Evolutionary conservation across 2,329 filamentous ascomycete species (phyloP).

Genomic region (Cladosporium sp.): DNA sequence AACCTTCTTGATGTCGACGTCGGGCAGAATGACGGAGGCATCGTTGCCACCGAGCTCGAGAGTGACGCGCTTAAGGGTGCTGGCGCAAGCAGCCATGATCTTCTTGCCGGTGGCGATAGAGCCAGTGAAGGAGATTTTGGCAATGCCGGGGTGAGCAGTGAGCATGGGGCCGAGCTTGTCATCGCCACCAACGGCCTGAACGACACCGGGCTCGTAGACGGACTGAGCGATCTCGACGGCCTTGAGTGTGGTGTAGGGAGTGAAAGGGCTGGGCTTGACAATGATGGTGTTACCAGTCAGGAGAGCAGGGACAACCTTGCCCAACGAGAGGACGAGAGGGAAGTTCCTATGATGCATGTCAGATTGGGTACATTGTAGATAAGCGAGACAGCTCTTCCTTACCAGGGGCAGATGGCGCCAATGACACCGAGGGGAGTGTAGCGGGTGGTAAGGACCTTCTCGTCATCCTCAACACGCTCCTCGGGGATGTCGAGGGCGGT

Average conservation of each 20-base stretch:
- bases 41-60: constrained; percentile 61
- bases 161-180: constrained; percentile 57
- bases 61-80: constrained; percentile 56
- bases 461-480: constrained; percentile 41
- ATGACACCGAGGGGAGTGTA: constrained; percentile 47
- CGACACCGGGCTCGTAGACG: constrained; percentile 58
- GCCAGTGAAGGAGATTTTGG: constrained; percentile 62
- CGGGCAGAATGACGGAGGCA: constrained; percentile 53
- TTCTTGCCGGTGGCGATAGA: constrained; percentile 57
- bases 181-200: constrained; percentile 57
- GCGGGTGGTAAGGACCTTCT: constrained; percentile 43
- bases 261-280: constrained; percentile 45
- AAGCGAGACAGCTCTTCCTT: neutral
- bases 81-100: constrained; percentile 53
- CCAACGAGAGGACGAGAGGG: constrained; percentile 48
- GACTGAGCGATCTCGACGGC: constrained; percentile 54
- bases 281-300: constrained; percentile 44
- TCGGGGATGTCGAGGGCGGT: constrained; percentile 32
- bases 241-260: constrained; percentile 56
- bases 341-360: constrained; percentile 37
- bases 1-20: constrained; percentile 51
- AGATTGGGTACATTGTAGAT: neutral
- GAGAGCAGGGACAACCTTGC: constrained; percentile 54
- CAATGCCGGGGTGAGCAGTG: constrained; percentile 54
- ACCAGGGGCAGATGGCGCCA: constrained; percentile 42